Evolutionary conservation across 2,329 filamentous ascomycete species (phyloP), one percentile per base, ranked within the genome.

Genomic region (Cercospora sp.): DNA sequence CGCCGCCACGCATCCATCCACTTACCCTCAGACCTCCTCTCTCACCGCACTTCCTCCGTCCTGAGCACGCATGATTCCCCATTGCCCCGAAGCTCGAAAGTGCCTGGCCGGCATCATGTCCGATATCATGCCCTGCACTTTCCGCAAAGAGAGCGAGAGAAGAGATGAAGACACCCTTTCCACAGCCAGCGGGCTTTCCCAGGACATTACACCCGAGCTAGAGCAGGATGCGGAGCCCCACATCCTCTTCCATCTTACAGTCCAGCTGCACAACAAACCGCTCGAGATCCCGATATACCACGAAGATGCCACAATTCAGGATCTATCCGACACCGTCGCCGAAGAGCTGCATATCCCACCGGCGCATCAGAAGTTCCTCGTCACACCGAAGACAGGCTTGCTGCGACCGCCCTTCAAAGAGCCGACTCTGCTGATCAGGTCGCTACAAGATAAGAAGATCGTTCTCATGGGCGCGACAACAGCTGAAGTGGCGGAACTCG

Each of bases 351-450:
- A 83, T 60, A 87, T 92, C 64, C 89, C 90, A 0, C 78, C 80
- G 0, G 77, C 82, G 9, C 88, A 91, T 78, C 90, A 92, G 75
- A 92, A 92, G 77, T 84, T 91, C 76, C 80, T 85, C 69, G 83
- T 92, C 71, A 84, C 87, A 13, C 84, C 89, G 51, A 91, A 90
- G 75, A 81, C 86, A 7, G 89, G 89, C 30, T 81, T 91, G 1
- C 83, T 91, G 28, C 90, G 88, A 71, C 81, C 84, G 0, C 89
- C 89, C 0, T 89, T 90, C 81, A 87, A 87, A 76, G 82, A 90
- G 70, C 83, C 87, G 0, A 73, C 80, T 2, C 79, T 87, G 57
- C 79, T 82, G 3, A 80, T 89, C 67, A 74, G 78, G 7, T 75
- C 83, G 4, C 79, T 90, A 57, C 77, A 80, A 18, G 79, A 82